Percentiles rank a stretch among this genome's conserved stretches.
Evolutionary conservation across 148 eudicot genomes (phyloP).

Genomic region (Linanthus parryae): DNA sequence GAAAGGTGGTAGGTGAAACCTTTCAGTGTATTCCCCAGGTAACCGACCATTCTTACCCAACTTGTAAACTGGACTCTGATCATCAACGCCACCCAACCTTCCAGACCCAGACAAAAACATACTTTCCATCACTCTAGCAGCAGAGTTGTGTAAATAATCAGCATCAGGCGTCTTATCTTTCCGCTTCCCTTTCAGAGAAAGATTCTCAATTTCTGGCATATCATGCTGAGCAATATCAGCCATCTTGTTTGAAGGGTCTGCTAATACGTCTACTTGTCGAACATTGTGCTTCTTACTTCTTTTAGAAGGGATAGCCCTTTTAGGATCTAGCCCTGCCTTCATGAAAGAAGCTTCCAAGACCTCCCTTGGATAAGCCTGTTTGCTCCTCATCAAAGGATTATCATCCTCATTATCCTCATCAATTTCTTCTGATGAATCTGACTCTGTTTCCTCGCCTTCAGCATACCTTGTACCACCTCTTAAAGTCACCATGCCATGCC

Average conservation of each 20-base stretch:
- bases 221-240: constrained; percentile 24
- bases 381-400: constrained; percentile 6
- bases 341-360: neutral
- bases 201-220: constrained; percentile 24
- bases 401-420: constrained; percentile 25
- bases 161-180: constrained; percentile 43
- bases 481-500: constrained; percentile 25
- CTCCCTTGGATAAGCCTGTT: neutral
- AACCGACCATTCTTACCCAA: constrained; percentile 39
- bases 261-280: neutral
- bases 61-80: constrained; percentile 19
- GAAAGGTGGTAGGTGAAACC: constrained; percentile 29
- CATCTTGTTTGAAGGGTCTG: constrained; percentile 1
- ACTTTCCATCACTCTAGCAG: constrained; percentile 22
- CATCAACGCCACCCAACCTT: constrained; percentile 22
- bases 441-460: constrained; percentile 76
- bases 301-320: neutral
- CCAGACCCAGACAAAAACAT: constrained; percentile 21
- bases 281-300: neutral
- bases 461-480: constrained; percentile 28
- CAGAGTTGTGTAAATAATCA: constrained; percentile 25
- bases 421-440: constrained; percentile 70
- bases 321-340: neutral
- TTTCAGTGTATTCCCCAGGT: constrained; percentile 32
- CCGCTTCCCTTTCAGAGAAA: constrained; percentile 32